Evolutionary conservation across 345 rosid species (phyloP).

Genomic region (Syzygium oleosum): DNA sequence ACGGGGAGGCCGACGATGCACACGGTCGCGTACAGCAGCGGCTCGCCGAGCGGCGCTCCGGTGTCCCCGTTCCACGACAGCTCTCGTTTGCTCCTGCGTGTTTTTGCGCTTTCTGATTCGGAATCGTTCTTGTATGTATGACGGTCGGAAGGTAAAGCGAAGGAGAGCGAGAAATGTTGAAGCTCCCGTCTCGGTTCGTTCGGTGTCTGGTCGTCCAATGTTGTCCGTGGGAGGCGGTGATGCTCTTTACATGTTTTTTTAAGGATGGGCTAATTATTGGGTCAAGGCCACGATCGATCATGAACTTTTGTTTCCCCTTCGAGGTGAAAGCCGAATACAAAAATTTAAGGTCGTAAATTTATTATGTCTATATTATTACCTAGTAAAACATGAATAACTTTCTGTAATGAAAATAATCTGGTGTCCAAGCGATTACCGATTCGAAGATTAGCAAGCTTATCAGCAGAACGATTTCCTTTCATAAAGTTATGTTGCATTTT

Average conservation of each 20-base stretch:
- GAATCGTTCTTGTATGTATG: background rate
- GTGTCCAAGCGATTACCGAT: background rate
- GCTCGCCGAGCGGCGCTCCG: slow-evolving; percentile 30
- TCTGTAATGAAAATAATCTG: background rate
- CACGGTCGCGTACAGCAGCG: slow-evolving; percentile 61
- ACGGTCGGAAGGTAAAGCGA: background rate
- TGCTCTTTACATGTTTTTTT: background rate
- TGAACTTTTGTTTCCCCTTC: background rate
- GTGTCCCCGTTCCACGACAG: slow-evolving; percentile 13
- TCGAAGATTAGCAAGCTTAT: background rate
- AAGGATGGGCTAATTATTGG: background rate
- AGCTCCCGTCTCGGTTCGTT: background rate
- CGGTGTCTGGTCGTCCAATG: background rate
- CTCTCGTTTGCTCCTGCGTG: slow-evolving; percentile 1
- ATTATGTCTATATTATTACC: accelerated
- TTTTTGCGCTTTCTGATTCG: background rate
- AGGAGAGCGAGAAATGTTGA: background rate
- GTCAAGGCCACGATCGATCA: background rate
- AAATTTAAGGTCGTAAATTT: background rate
- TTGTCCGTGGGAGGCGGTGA: background rate
- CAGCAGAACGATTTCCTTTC: accelerated
- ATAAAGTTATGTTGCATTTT: accelerated
- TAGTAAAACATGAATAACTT: background rate
- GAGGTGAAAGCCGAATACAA: background rate
- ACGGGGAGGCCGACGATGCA: slow-evolving; percentile 68